Evolutionary conservation across 371 early-diverging fungal species (phyloP).

Genomic region (Rhizopus microsporus): DNA sequence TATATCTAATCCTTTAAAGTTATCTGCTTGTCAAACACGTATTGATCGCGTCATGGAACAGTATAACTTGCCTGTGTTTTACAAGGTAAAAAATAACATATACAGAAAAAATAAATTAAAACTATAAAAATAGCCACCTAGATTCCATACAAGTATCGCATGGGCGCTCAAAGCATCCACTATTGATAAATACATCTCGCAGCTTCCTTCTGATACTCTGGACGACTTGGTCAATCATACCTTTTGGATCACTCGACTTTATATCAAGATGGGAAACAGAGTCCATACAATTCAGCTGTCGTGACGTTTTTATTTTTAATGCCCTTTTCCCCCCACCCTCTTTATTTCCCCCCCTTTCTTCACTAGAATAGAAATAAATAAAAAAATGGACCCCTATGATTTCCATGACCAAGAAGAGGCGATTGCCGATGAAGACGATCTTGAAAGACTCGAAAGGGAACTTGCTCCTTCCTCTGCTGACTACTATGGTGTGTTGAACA

Average conservation of each 20-base stretch:
- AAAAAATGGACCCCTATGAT: conserved; percentile 59
- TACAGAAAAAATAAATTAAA: neutral
- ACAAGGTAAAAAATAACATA: conserved; percentile 24
- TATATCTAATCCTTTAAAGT: conserved; percentile 9
- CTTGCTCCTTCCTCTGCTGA: conserved; percentile 58
- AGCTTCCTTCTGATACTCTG: conserved; percentile 19
- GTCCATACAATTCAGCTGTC: conserved; percentile 10
- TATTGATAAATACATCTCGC: conserved; percentile 15
- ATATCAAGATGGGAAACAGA: conserved; percentile 39
- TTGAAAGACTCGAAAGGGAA: conserved; percentile 44
- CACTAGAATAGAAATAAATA: neutral
- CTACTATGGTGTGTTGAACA: conserved; percentile 84
- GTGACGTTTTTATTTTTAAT: conserved; percentile 5
- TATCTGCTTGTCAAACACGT: conserved; percentile 18
- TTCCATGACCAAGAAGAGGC: conserved; percentile 41
- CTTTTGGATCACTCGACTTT: conserved; percentile 17
- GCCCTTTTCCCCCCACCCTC: neutral
- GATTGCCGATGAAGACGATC: conserved; percentile 47
- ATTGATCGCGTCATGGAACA: conserved; percentile 29
- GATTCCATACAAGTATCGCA: conserved; percentile 53
- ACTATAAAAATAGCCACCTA: conserved; percentile 33
- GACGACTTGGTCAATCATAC: conserved; percentile 13
- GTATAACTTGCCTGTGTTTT: conserved; percentile 34
- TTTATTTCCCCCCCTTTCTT: conserved; percentile 4
- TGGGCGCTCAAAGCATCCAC: conserved; percentile 23